A percentile compares a stretch with the other conserved stretches of the same genome.
Evolutionary conservation across 2,329 filamentous ascomycete species (phyloP).

Genomic region (Lasiodiplodia sp.): DNA sequence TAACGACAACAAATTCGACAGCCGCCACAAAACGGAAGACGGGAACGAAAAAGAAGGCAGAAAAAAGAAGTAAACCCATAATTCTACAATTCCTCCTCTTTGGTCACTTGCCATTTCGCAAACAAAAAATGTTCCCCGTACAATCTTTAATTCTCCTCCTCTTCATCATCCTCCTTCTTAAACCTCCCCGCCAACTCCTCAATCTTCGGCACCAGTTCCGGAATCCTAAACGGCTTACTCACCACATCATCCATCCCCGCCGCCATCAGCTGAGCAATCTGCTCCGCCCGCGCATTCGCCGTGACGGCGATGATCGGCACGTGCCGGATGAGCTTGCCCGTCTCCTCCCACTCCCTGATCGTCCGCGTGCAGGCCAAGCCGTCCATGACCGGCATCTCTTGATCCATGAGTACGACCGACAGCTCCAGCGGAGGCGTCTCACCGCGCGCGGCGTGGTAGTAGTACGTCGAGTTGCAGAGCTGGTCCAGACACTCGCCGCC

Average conservation of each 20-base stretch:
- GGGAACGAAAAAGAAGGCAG: not conserved
- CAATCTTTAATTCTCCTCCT: not conserved
- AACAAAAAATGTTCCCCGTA: accelerated
- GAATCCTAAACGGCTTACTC: constrained; percentile 59
- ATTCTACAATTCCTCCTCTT: constrained; percentile 5
- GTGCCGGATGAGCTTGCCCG: constrained; percentile 43
- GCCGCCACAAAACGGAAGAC: not conserved
- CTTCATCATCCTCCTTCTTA: not conserved
- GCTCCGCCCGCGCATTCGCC: constrained; percentile 50
- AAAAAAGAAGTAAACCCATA: not conserved
- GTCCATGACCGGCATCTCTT: constrained; percentile 54
- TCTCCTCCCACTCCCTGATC: constrained; percentile 47
- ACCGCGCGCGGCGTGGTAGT: constrained; percentile 35
- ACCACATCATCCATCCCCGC: constrained; percentile 59
- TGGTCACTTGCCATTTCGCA: too few relatives aligned
- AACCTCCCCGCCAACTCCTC: constrained; percentile 50
- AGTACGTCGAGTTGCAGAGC: constrained; percentile 51
- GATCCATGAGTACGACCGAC: constrained; percentile 37
- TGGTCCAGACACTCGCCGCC: constrained; percentile 57
- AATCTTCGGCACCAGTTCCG: constrained; percentile 59
- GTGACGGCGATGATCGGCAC: constrained; percentile 53
- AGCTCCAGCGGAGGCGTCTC: not conserved
- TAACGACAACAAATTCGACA: not conserved
- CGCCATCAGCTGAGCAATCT: constrained; percentile 47
- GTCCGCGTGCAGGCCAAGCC: constrained; percentile 47